Conservation (phyloP, 2,329 filamentous ascomycete species). For the Colletotrichum tabaci region DNA sequence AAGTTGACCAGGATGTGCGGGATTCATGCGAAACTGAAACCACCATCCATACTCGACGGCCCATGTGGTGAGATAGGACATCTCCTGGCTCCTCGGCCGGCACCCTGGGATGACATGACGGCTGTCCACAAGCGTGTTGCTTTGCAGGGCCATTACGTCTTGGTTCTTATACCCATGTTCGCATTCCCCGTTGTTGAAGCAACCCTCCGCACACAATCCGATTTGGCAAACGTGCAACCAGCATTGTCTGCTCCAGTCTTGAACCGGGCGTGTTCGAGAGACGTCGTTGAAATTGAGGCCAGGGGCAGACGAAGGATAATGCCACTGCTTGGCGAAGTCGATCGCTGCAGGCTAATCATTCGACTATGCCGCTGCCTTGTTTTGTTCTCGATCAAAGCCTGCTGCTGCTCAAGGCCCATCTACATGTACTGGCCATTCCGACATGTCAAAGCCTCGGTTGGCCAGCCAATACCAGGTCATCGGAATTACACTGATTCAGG, state of each 20-base stretch:
- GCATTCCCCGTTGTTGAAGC: background rate
- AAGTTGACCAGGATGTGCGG: conserved; percentile 1
- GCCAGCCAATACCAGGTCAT: conserved; percentile 8
- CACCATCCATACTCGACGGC: background rate
- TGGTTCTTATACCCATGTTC: background rate
- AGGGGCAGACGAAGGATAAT: conserved; percentile 9
- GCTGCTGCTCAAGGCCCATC: background rate
- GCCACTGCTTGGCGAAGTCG: conserved; percentile 28
- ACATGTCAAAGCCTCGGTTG: background rate
- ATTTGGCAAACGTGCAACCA: background rate
- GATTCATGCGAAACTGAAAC: conserved; percentile 37
- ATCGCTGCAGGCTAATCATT: conserved; percentile 37
- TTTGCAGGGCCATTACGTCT: background rate
- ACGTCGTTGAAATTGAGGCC: conserved; percentile 27
- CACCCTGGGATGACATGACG: background rate
- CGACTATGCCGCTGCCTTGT: conserved; percentile 21
- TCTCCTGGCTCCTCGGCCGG: background rate
- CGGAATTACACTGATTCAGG: conserved; percentile 25
- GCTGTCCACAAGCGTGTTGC: background rate
- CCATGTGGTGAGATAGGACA: conserved; percentile 13
- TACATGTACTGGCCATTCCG: conserved; percentile 6
- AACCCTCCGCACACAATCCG: background rate
- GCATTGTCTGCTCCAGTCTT: background rate
- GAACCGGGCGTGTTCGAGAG: background rate
- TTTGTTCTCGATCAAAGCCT: conserved; percentile 15